Percentiles rank a stretch among this genome's conserved stretches.
These are phyloP conservation scores for Tardiomyces digboiensis DNA, from an alignment of 1,139 yeast genomes.

Conservation along the genomic window DNA sequence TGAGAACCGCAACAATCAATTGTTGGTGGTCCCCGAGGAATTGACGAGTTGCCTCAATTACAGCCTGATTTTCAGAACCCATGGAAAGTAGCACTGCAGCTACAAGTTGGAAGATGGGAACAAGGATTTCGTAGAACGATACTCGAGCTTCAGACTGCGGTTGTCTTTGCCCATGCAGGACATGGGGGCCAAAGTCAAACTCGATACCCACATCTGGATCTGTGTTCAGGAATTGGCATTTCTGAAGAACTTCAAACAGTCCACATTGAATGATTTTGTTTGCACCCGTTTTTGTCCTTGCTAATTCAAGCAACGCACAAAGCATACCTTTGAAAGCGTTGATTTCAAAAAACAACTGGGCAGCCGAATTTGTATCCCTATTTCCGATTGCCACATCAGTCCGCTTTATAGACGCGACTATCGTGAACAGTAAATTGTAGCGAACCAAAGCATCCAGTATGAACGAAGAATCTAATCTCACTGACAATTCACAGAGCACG, in stretches of 20 bases:
- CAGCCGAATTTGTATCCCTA: conserved; percentile 4
- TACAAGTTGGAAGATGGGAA: conserved; percentile 72
- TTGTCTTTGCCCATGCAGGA: neutral
- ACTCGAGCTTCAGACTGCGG: neutral
- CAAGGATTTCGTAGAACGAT: conserved; percentile 48
- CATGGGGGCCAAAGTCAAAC: conserved; percentile 14
- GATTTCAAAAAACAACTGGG: conserved; percentile 47
- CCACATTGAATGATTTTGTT: conserved; percentile 67
- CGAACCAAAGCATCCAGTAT: conserved; percentile 52
- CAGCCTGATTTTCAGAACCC: conserved; percentile 68
- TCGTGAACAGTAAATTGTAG: conserved; percentile 53
- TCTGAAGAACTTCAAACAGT: conserved; percentile 46
- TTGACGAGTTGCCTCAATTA: conserved; percentile 44
- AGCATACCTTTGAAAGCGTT: conserved; percentile 69
- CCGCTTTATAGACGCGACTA: conserved; percentile 58
- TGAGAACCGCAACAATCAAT: conserved; percentile 52
- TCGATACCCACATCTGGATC: conserved; percentile 74
- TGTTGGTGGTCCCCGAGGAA: conserved; percentile 46
- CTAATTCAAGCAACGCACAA: conserved; percentile 61
- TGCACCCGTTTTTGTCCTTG: conserved; percentile 72
- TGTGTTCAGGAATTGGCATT: conserved; percentile 47
- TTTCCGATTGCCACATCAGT: conserved; percentile 51
- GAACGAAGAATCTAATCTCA: conserved; percentile 40
- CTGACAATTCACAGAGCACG: conserved; percentile 51
- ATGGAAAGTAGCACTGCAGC: conserved; percentile 60